These are phyloP conservation scores for Talaromyces ruber DNA, from an alignment of 495 filamentous ascomycete species.

Conservation along the genomic window DNA sequence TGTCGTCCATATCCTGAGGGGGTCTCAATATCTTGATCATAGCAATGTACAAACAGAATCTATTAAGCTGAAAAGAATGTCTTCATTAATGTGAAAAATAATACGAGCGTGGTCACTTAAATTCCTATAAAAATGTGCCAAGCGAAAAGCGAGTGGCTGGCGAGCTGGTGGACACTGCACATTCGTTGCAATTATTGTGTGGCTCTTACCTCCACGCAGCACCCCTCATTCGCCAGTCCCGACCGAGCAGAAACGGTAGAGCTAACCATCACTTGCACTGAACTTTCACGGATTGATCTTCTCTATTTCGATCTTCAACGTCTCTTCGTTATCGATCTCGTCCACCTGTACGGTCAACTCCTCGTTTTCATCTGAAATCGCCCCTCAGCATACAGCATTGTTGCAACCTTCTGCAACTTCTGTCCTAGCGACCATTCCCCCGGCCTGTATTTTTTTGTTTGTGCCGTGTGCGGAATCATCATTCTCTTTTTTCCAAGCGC, in stretches of 20 bases:
- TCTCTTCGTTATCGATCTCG: conserved; percentile 4
- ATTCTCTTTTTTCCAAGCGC: conserved; percentile 3
- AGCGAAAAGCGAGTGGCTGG: conserved; percentile 3
- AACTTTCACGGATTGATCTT: conserved; percentile 6
- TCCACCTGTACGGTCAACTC: background rate
- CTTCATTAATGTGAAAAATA: too few relatives aligned
- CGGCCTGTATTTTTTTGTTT: conserved; percentile 8
- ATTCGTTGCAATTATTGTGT: conserved; percentile 5
- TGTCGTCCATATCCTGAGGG: background rate
- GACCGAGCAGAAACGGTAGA: background rate
- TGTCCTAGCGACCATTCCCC: background rate
- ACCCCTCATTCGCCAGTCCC: background rate
- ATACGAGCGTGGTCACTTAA: too few relatives aligned
- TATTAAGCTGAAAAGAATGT: too few relatives aligned
- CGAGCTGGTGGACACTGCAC: background rate
- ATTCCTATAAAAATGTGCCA: background rate
- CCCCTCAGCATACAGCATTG: background rate
- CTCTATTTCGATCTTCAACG: conserved; percentile 7
- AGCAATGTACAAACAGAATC: too few relatives aligned
- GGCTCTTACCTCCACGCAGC: background rate
- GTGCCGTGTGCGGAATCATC: conserved; percentile 7
- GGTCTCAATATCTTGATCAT: too few relatives aligned
- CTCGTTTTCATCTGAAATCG: background rate
- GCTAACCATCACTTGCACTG: background rate
- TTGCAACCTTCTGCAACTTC: background rate